A percentile compares a stretch with the other conserved stretches of the same genome.
Conservation (phyloP, 163 green algal species). For the Coccomyxa subellipsoidea region DNA sequence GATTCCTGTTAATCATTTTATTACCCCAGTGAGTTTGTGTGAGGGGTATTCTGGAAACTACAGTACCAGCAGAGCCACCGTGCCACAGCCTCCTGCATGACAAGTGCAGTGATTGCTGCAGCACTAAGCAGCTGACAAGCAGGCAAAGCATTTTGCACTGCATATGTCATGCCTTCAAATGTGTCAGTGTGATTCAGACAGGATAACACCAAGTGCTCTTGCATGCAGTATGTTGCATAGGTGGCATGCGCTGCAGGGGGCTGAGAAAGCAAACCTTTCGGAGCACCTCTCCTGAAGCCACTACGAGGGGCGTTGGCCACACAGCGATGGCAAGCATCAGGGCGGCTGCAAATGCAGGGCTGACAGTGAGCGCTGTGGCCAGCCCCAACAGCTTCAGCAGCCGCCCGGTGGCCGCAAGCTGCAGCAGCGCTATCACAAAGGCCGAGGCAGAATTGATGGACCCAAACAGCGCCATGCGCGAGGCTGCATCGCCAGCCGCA, state of each 20-base stretch:
- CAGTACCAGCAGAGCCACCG: too few relatives aligned
- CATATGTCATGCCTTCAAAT: too few relatives aligned
- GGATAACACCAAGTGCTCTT: too few relatives aligned
- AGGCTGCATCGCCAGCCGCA: constrained; percentile 1
- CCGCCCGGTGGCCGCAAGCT: constrained; percentile 39
- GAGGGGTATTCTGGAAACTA: too few relatives aligned
- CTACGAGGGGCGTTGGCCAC: constrained; percentile 27
- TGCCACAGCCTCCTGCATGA: too few relatives aligned
- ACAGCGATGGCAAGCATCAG: constrained; percentile 36
- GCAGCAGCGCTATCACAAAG: constrained; percentile 48
- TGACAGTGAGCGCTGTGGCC: constrained; percentile 34
- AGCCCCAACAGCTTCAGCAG: constrained; percentile 39
- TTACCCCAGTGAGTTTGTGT: too few relatives aligned
- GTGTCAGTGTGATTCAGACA: too few relatives aligned
- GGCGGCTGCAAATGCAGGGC: constrained; percentile 20
- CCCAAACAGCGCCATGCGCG: constrained; percentile 62
- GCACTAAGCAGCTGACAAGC: too few relatives aligned
- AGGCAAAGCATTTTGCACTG: too few relatives aligned
- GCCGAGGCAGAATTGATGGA: constrained; percentile 61
- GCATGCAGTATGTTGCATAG: too few relatives aligned
- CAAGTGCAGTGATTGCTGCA: too few relatives aligned
- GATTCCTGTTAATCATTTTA: too few relatives aligned
- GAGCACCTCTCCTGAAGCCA: constrained; percentile 49
- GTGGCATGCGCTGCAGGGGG: not conserved
- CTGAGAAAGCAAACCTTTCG: constrained; percentile 42